A percentile compares a stretch with the other conserved stretches of the same genome.
Conservation (phyloP, 2,329 filamentous ascomycete genomes). For the Mollisiaceae sp. region DNA sequence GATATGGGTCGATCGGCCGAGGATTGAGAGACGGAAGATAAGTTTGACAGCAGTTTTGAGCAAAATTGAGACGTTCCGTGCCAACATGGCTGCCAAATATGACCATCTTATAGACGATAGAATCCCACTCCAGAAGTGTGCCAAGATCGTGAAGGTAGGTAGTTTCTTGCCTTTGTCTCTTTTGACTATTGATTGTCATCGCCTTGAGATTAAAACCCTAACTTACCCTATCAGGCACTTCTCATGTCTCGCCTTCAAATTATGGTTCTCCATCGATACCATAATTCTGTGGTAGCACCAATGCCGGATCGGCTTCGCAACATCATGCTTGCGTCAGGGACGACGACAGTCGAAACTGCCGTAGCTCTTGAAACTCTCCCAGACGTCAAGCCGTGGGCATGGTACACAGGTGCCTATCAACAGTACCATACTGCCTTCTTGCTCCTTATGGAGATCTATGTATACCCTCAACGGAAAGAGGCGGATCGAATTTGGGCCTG, state of each 20-base stretch:
- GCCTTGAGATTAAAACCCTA: background rate
- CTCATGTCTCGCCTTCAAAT: slow-evolving; percentile 67
- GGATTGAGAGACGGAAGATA: slow-evolving; percentile 65
- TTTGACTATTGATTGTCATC: background rate
- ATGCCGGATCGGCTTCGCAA: slow-evolving; percentile 68
- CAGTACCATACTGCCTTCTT: slow-evolving; percentile 75
- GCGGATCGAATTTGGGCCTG: slow-evolving; percentile 55
- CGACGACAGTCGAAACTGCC: slow-evolving; percentile 57
- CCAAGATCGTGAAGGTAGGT: slow-evolving; percentile 61
- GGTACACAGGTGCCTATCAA: slow-evolving; percentile 74
- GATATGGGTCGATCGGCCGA: slow-evolving; percentile 71
- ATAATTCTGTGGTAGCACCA: slow-evolving; percentile 46
- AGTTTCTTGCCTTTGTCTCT: background rate
- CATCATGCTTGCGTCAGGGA: slow-evolving; percentile 66
- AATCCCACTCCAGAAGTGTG: slow-evolving; percentile 66
- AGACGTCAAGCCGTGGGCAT: slow-evolving; percentile 63
- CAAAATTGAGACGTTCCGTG: slow-evolving; percentile 72
- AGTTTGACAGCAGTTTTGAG: slow-evolving; percentile 67
- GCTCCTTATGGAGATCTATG: slow-evolving; percentile 69
- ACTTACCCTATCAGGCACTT: slow-evolving; percentile 48
- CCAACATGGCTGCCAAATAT: slow-evolving; percentile 69
- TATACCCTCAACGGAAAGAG: slow-evolving; percentile 50
- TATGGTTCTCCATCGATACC: slow-evolving; percentile 72
- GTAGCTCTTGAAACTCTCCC: slow-evolving; percentile 59
- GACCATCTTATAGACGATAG: slow-evolving; percentile 63